A percentile compares a stretch with the other conserved stretches of the same genome.
phyloP scores from a whole-genome alignment of 2,329 filamentous ascomycete species.

The Sordariomycetes sp. region DNA sequence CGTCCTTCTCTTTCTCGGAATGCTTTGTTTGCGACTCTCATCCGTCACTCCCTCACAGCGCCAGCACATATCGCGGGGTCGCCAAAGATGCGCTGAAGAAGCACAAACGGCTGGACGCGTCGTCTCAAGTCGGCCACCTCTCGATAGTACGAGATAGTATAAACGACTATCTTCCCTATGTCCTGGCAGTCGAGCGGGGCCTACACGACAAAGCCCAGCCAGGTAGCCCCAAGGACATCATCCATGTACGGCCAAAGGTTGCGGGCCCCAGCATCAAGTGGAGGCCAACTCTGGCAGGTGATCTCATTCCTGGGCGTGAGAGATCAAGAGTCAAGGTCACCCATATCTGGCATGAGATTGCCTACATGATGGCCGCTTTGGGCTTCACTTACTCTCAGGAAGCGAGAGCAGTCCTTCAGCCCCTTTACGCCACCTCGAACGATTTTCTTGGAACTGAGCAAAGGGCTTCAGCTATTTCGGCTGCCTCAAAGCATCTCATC shows the following conservation, averaged over 20 bases:
- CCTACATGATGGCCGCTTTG: slow-evolving; percentile 68
- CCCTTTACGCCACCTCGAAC: slow-evolving; percentile 58
- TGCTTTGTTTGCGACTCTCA: slow-evolving; percentile 74
- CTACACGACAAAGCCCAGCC: slow-evolving; percentile 38
- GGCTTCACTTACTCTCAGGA: slow-evolving; percentile 66
- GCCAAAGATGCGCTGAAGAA: slow-evolving; percentile 78
- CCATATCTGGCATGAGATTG: slow-evolving; percentile 75
- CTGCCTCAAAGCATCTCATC: slow-evolving; percentile 69
- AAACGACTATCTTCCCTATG: slow-evolving; percentile 73
- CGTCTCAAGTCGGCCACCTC: slow-evolving; percentile 63
- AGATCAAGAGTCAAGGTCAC: slow-evolving; percentile 57
- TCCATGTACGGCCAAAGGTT: slow-evolving; percentile 38
- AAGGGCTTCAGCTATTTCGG: slow-evolving; percentile 59
- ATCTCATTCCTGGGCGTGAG: slow-evolving; percentile 55
- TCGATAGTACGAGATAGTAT: slow-evolving; percentile 59
- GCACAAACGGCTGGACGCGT: slow-evolving; percentile 74
- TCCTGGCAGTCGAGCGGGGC: slow-evolving; percentile 68
- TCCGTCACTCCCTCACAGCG: slow-evolving; percentile 75
- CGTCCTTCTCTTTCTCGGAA: slow-evolving; percentile 71
- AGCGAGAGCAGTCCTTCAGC: slow-evolving; percentile 63
- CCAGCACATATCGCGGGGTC: slow-evolving; percentile 76
- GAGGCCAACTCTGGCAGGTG: slow-evolving; percentile 68
- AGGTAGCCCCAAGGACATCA: slow-evolving; percentile 48
- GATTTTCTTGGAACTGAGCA: slow-evolving; percentile 55
- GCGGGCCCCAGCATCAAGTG: slow-evolving; percentile 33